These are phyloP conservation scores for Elsinoe ampelina DNA, from an alignment of 2,329 filamentous ascomycete genomes.

Conservation along the genomic window DNA sequence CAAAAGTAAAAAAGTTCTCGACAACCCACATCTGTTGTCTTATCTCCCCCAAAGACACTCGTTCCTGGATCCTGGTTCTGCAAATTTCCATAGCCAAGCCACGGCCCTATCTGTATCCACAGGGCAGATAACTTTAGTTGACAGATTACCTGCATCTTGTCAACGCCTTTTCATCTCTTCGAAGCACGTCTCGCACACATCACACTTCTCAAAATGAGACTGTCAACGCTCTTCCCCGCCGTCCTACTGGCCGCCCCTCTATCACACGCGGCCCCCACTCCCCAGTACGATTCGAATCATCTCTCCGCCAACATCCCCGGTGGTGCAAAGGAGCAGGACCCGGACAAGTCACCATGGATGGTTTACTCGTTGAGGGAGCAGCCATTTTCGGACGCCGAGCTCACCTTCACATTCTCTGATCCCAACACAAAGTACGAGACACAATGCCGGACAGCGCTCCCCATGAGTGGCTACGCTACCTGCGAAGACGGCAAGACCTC, in stretches of 20 bases:
- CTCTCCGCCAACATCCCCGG: not conserved
- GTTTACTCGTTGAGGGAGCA: constrained; percentile 12
- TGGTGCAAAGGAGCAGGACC: not conserved
- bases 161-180: constrained; percentile 9
- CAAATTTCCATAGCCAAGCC: not conserved
- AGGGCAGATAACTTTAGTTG: not conserved
- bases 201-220: not conserved
- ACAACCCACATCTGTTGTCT: not conserved
- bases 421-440: constrained; percentile 13
- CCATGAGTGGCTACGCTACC: constrained; percentile 11
- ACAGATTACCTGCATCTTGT: not conserved
- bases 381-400: constrained; percentile 8
- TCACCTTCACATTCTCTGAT: constrained; percentile 11
- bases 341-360: constrained; percentile 6
- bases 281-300: not conserved
- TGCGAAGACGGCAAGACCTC: constrained; percentile 10
- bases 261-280: constrained; percentile 7
- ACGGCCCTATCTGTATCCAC: not conserved
- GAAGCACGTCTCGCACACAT: not conserved
- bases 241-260: constrained; percentile 6
- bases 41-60: not conserved
- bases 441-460: constrained; percentile 5
- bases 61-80: not conserved
- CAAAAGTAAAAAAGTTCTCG: not conserved
- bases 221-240: constrained; percentile 3